phyloP scores from a whole-genome alignment of 805 yeast genomes.

The Cyberlindnera americana region DNA sequence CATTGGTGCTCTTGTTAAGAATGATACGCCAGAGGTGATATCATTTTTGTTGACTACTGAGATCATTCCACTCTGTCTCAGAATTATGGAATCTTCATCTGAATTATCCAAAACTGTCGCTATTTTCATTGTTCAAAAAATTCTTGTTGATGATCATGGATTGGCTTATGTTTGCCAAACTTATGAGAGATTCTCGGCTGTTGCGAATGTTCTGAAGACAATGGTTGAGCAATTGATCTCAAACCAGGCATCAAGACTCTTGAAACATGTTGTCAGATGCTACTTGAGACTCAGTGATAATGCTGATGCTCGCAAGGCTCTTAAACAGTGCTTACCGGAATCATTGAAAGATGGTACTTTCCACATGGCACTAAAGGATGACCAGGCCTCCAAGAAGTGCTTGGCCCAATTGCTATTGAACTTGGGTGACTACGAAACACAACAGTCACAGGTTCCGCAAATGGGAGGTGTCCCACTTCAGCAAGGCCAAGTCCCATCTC shows the following conservation, averaged over 20 bases:
- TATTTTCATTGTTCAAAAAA: conserved; percentile 91
- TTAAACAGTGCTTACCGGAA: conserved; percentile 80
- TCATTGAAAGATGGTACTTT: conserved; percentile 87
- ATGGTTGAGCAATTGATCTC: conserved; percentile 86
- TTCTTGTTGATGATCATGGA: conserved; percentile 87
- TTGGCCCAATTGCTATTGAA: conserved; percentile 76
- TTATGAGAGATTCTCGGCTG: conserved; percentile 91
- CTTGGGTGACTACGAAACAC: conserved; percentile 42
- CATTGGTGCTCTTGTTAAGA: conserved; percentile 93
- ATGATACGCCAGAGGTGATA: conserved; percentile 93
- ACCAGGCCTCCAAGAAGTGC: conserved; percentile 82
- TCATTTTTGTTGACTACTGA: conserved; percentile 91
- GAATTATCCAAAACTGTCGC: conserved; percentile 96
- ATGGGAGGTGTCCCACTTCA: conserved; percentile 3
- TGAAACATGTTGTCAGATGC: conserved; percentile 93
- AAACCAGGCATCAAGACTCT: conserved; percentile 74
- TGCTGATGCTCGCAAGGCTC: conserved; percentile 82
- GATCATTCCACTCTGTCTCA: conserved; percentile 89
- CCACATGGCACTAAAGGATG: conserved; percentile 74
- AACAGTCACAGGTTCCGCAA: conserved; percentile 15
- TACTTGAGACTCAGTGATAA: conserved; percentile 88
- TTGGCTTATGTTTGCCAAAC: conserved; percentile 91
- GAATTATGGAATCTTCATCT: conserved; percentile 93
- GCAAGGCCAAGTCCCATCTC: conserved; percentile 4
- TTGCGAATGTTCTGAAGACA: conserved; percentile 75